Conservation (phyloP, 768 basidiomycete genomes). For the Kwoniella newhampshirensis region DNA sequence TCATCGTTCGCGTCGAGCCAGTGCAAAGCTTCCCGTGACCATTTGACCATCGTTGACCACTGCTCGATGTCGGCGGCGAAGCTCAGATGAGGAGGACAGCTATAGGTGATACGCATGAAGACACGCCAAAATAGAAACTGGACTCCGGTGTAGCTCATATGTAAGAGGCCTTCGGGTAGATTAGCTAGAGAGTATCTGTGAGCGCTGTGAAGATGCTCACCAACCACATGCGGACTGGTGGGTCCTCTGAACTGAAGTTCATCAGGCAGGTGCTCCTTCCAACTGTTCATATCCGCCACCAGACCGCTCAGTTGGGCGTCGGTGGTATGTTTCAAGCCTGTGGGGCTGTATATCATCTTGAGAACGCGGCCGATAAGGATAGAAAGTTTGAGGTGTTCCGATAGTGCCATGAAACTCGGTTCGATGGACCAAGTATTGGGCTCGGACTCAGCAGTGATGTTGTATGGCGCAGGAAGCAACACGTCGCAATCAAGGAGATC, state of each 20-base stretch:
- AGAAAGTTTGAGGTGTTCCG: conserved; percentile 86
- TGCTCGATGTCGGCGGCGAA: conserved; percentile 76
- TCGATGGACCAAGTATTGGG: conserved; percentile 59
- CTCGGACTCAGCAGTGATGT: conserved; percentile 54
- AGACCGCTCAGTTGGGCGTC: conserved; percentile 69
- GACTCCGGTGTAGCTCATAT: conserved; percentile 82
- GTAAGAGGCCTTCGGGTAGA: conserved; percentile 69
- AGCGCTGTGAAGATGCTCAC: conserved; percentile 57
- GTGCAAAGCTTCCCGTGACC: conserved; percentile 79
- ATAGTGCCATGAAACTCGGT: conserved; percentile 25
- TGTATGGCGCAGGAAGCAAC: conserved; percentile 83
- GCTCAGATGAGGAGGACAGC: conserved; percentile 83
- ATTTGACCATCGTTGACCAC: conserved; percentile 70
- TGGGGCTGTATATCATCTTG: conserved; percentile 92
- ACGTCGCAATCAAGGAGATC: conserved; percentile 96
- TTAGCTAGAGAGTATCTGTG: background rate
- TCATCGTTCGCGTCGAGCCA: conserved; percentile 82
- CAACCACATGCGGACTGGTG: conserved; percentile 65
- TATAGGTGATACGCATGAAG: conserved; percentile 96
- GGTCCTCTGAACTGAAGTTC: conserved; percentile 74
- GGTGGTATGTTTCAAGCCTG: conserved; percentile 78
- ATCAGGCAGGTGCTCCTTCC: conserved; percentile 76
- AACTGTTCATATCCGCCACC: conserved; percentile 59
- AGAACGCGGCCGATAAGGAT: conserved; percentile 86
- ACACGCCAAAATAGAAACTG: conserved; percentile 98